Conservation (phyloP, 768 basidiomycete species). For the Suillus decipiens region DNA sequence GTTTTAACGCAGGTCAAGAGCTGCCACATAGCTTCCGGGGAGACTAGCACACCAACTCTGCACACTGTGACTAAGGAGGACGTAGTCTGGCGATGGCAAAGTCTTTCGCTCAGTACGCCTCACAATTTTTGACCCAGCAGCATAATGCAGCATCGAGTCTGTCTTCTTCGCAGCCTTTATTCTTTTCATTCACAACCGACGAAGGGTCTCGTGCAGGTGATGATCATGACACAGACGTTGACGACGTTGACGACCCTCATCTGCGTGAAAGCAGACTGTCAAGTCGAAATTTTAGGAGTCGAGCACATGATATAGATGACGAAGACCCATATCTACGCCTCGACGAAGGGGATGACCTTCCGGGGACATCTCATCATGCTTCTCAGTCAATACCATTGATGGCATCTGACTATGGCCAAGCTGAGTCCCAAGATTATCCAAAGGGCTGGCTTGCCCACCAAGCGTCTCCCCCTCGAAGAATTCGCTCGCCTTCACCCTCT, state of each 20-base stretch:
- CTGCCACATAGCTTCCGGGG: not conserved
- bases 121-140: slow-evolving; percentile 73
- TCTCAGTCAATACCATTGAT: slow-evolving; percentile 41
- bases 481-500: slow-evolving; percentile 45
- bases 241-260: slow-evolving; percentile 80
- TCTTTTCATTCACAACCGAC: slow-evolving; percentile 87
- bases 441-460: slow-evolving; percentile 76
- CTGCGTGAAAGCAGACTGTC: slow-evolving; percentile 46
- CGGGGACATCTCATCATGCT: slow-evolving; percentile 37
- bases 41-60: slow-evolving; percentile 1
- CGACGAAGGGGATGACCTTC: slow-evolving; percentile 64
- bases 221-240: slow-evolving; percentile 52
- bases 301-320: slow-evolving; percentile 47
- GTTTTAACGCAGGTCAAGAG: slow-evolving; percentile 2
- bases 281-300: slow-evolving; percentile 31
- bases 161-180: slow-evolving; percentile 74
- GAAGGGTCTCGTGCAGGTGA: slow-evolving; percentile 56
- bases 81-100: slow-evolving; percentile 47
- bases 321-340: slow-evolving; percentile 79
- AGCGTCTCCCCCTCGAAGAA: slow-evolving; percentile 55
- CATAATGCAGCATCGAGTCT: slow-evolving; percentile 52
- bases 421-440: slow-evolving; percentile 44
- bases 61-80: not conserved
- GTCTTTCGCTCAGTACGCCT: slow-evolving; percentile 81
- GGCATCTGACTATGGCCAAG: slow-evolving; percentile 32